A percentile compares a stretch with the other conserved stretches of the same genome.
Conservation (phyloP, 2,329 filamentous ascomycete genomes). For the Cytospora piceae region DNA sequence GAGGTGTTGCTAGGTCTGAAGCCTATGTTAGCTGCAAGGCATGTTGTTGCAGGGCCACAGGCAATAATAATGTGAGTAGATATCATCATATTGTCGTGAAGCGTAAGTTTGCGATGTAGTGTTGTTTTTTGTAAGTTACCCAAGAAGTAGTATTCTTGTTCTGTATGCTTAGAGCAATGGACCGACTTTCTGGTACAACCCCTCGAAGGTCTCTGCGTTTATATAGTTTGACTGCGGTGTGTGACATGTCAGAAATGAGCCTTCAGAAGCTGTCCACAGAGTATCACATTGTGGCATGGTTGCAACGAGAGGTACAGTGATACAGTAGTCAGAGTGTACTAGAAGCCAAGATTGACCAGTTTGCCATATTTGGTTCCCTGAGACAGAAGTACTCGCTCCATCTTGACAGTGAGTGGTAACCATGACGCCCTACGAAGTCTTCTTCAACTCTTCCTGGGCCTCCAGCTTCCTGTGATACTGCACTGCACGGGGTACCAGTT, state of each 20-base stretch:
- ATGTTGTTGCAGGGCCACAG: not conserved
- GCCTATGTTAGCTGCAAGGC: not conserved
- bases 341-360: not conserved
- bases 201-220: too few species aligned
- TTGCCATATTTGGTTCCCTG: too few species aligned
- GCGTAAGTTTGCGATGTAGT: not conserved
- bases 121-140: not conserved
- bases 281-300: too few species aligned
- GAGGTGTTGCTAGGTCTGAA: not conserved
- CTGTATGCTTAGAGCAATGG: not conserved
- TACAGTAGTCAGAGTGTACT: too few species aligned
- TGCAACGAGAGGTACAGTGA: not conserved
- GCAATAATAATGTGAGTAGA: not conserved
- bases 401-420: not conserved
- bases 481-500: not conserved
- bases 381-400: not conserved
- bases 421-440: not conserved
- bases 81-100: not conserved
- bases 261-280: not conserved
- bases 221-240: not conserved
- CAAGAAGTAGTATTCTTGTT: not conserved
- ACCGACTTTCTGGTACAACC: not conserved
- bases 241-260: not conserved
- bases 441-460: not conserved
- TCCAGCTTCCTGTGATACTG: conserved; percentile 1